Conservation (phyloP, 257 asterid species). For the Linderniella brevidens region DNA sequence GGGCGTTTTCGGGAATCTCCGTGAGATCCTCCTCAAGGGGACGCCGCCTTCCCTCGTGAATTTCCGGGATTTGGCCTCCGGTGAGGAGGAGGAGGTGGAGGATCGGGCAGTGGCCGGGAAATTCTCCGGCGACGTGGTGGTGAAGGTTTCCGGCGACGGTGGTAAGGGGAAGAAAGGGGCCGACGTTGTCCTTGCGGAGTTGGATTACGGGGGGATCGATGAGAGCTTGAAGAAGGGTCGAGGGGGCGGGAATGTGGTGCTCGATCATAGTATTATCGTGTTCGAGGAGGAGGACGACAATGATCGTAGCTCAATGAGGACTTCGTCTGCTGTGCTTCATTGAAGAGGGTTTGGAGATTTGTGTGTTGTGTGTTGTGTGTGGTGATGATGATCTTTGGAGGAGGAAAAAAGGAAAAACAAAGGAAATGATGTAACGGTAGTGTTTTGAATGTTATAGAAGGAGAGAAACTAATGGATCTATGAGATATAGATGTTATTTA, state of each 20-base stretch:
- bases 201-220: slow-evolving; percentile 34
- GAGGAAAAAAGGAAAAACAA: no score
- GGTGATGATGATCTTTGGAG: no score
- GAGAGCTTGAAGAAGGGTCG: slow-evolving; percentile 29
- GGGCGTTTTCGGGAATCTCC: slow-evolving; percentile 42
- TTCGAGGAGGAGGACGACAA: neutral
- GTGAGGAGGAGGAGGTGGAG: slow-evolving; percentile 26
- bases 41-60: slow-evolving; percentile 32
- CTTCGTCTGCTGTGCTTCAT: no score
- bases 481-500: no score
- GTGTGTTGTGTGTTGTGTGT: no score
- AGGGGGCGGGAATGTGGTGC: no score
- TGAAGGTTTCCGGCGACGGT: slow-evolving; percentile 29
- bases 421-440: no score
- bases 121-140: slow-evolving; percentile 21
- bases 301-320: neutral
- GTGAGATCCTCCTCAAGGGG: slow-evolving; percentile 42
- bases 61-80: slow-evolving; percentile 60
- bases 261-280: no score
- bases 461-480: no score
- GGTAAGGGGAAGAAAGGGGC: slow-evolving; percentile 42
- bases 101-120: slow-evolving; percentile 23
- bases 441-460: no score
- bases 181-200: slow-evolving; percentile 29
- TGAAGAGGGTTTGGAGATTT: no score